A percentile compares a stretch with the other conserved stretches of the same genome.
Evolutionary conservation across 257 asterid genomes (phyloP).

Genomic region (Salvia rosmarinus): DNA sequence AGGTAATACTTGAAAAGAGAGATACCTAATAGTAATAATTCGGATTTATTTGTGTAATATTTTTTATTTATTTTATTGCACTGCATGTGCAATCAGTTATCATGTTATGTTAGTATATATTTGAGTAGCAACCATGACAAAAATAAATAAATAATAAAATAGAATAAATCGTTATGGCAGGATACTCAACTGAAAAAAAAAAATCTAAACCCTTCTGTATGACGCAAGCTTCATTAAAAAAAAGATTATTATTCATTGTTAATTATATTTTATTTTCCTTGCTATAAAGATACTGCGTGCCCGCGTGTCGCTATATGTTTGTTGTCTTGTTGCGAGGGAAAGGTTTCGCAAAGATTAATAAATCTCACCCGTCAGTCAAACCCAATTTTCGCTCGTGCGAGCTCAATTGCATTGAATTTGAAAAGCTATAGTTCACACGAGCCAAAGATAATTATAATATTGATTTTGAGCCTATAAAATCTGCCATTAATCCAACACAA

Average conservation of each 20-base stretch:
- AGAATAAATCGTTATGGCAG: no score
- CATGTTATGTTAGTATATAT: no score
- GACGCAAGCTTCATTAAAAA: neutral
- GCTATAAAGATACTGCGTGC: neutral
- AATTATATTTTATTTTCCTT: neutral
- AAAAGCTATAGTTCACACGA: conserved; percentile 21
- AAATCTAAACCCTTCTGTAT: neutral
- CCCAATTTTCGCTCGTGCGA: conserved; percentile 12
- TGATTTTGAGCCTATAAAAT: conserved; percentile 28
- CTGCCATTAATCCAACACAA: conserved; percentile 22
- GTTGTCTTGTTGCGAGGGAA: conserved; percentile 40
- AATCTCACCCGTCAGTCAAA: conserved; percentile 42
- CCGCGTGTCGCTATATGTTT: conserved; percentile 21
- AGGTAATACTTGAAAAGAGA: neutral
- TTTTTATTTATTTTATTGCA: no score
- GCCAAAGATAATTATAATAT: conserved; percentile 29
- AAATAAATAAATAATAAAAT: no score
- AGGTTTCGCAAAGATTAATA: conserved; percentile 9
- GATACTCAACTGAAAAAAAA: neutral
- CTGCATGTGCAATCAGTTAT: no score
- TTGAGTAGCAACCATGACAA: no score
- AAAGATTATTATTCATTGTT: neutral
- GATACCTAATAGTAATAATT: no score
- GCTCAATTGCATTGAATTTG: neutral
- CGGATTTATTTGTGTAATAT: no score